phyloP scores from a whole-genome alignment of 2,329 filamentous ascomycete genomes.

The Scedosporium dehoogii region DNA sequence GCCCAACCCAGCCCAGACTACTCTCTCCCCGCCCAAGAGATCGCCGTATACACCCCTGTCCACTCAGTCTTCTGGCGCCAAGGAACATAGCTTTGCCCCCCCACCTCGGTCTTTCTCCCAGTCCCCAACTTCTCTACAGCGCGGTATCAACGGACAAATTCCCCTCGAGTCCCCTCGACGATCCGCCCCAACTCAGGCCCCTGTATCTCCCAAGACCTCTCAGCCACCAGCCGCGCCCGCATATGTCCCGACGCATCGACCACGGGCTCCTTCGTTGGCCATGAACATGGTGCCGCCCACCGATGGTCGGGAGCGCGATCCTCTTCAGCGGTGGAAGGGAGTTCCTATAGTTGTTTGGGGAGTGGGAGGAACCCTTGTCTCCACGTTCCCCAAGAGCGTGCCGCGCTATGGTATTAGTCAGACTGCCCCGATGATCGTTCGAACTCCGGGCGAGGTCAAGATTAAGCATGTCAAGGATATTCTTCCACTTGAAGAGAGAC shows the following conservation, averaged over 20 bases:
- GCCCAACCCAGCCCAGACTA: constrained; percentile 23
- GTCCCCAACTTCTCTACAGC: constrained; percentile 42
- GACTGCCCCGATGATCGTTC: constrained; percentile 65
- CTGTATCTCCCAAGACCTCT: constrained; percentile 4
- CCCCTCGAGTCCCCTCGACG: constrained; percentile 36
- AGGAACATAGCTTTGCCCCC: constrained; percentile 35
- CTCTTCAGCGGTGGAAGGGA: constrained; percentile 83
- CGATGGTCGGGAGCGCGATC: constrained; percentile 61
- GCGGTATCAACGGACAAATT: constrained; percentile 21
- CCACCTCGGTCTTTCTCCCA: constrained; percentile 53
- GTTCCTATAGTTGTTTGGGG: constrained; percentile 81
- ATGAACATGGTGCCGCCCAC: constrained; percentile 52
- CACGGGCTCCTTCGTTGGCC: constrained; percentile 42
- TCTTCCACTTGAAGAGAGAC: constrained; percentile 58
- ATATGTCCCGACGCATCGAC: constrained; percentile 25
- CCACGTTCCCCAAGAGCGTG: constrained; percentile 79
- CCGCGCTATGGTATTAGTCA: constrained; percentile 75
- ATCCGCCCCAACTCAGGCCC: constrained; percentile 37
- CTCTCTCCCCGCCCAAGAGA: constrained; percentile 48
- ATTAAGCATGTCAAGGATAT: constrained; percentile 67
- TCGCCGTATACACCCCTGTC: constrained; percentile 25
- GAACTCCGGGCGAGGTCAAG: constrained; percentile 72
- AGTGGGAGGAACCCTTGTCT: constrained; percentile 71
- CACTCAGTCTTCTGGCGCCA: constrained; percentile 14
- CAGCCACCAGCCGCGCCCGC: constrained; percentile 10